These are phyloP conservation scores for Fusarium mundagurra DNA, from an alignment of 2,329 filamentous ascomycete species.

Conservation along the genomic window DNA sequence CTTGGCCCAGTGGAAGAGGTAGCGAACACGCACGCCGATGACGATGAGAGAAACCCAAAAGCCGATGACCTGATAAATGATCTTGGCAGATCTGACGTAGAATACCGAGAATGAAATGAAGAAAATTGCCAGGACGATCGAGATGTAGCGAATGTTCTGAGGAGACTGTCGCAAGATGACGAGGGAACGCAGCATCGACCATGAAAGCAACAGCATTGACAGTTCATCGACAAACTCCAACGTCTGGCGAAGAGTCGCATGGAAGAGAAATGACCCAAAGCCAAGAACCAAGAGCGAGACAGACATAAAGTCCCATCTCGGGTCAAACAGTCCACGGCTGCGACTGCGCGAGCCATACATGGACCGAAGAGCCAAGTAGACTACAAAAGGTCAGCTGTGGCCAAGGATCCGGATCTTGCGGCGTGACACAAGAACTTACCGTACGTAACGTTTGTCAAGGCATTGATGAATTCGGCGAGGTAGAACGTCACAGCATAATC, in stretches of 20 bases:
- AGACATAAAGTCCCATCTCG: slow-evolving; percentile 53
- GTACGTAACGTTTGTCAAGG: slow-evolving; percentile 53
- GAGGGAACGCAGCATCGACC: slow-evolving; percentile 61
- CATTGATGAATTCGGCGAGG: slow-evolving; percentile 57
- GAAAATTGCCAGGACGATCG: slow-evolving; percentile 52
- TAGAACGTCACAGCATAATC: slow-evolving; percentile 59
- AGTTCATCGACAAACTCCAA: slow-evolving; percentile 64
- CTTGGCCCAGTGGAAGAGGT: slow-evolving; percentile 47
- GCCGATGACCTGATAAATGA: slow-evolving; percentile 54
- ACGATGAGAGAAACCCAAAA: slow-evolving; percentile 50
- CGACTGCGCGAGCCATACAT: slow-evolving; percentile 48
- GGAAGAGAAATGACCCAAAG: slow-evolving; percentile 55
- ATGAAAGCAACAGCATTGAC: slow-evolving; percentile 66
- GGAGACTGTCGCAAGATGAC: slow-evolving; percentile 56
- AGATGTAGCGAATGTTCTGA: slow-evolving; percentile 44
- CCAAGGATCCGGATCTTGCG: not conserved
- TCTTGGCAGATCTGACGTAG: slow-evolving; percentile 54
- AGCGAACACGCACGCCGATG: slow-evolving; percentile 47
- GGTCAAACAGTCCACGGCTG: slow-evolving; percentile 45
- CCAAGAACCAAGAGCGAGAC: slow-evolving; percentile 54
- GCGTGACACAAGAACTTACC: slow-evolving; percentile 49
- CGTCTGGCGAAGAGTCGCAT: slow-evolving; percentile 55
- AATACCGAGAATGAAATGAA: slow-evolving; percentile 54
- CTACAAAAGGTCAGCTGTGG: slow-evolving; percentile 40
- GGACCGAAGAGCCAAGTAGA: slow-evolving; percentile 54